A percentile compares a stretch with the other conserved stretches of the same genome.
Evolutionary conservation across 768 basidiomycete genomes (phyloP).

Genomic region (Leucosporidium yakuticum): DNA sequence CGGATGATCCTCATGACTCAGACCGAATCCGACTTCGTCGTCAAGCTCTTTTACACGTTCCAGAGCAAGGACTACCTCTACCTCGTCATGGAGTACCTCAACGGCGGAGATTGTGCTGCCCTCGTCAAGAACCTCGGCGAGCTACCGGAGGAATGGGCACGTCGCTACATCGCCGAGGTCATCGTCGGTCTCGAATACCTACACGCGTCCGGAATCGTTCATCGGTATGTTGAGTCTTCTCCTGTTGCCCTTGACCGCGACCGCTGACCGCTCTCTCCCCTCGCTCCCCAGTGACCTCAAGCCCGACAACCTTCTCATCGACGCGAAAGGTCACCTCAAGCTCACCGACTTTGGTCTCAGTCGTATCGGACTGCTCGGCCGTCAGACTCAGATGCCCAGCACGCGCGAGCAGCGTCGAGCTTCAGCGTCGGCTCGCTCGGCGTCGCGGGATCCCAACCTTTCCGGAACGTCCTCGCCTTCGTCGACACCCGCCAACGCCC

Average conservation of each 20-base stretch:
- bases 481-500: constrained; percentile 41
- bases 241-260: constrained; percentile 2
- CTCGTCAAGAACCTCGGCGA: constrained; percentile 92
- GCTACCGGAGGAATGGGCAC: constrained; percentile 93
- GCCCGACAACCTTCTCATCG: constrained; percentile 96
- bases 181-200: constrained; percentile 91
- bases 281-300: constrained; percentile 70
- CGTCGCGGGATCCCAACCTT: constrained; percentile 26
- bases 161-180: constrained; percentile 93
- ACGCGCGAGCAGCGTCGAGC: constrained; percentile 26
- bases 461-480: constrained; percentile 40
- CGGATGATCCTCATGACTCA: constrained; percentile 99
- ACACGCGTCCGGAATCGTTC: constrained; percentile 90
- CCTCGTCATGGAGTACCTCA: constrained; percentile 98
- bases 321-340: constrained; percentile 92
- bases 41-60: constrained; percentile 96
- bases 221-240: constrained; percentile 61
- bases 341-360: constrained; percentile 97
- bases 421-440: constrained; percentile 48
- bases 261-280: no score
- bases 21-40: constrained; percentile 83
- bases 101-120: constrained; percentile 95
- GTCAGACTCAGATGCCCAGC: constrained; percentile 58
- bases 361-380: constrained; percentile 92
- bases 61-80: constrained; percentile 99